Percentiles rank a stretch among this genome's conserved stretches.
Evolutionary conservation across 306 rosid genomes (phyloP).

Genomic region (Fagus sylvatica): DNA sequence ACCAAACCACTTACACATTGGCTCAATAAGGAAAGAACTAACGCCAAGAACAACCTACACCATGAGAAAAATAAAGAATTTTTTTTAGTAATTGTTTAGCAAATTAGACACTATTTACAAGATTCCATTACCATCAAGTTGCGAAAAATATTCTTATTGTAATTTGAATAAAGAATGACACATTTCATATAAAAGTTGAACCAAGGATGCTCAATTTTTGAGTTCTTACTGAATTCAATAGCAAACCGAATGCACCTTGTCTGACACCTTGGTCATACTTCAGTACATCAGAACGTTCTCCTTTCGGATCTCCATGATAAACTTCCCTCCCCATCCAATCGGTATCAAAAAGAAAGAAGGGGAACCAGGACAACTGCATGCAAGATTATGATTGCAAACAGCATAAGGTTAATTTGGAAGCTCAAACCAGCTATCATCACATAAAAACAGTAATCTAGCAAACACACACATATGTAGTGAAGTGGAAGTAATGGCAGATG

Average conservation of each 20-base stretch:
- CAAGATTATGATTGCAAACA: constrained; percentile 18
- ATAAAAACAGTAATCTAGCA: not conserved
- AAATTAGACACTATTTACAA: not conserved
- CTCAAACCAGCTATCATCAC: constrained; percentile 16
- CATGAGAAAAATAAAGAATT: constrained; percentile 17
- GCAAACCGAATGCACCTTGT: constrained; percentile 99
- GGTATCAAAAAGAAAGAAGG: constrained; percentile 94
- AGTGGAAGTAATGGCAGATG: not conserved
- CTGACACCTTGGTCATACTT: constrained; percentile 93
- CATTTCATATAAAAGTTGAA: constrained; percentile 11
- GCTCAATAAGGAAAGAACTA: constrained; percentile 91
- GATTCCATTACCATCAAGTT: constrained; percentile 3
- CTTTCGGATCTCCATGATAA: constrained; percentile 95
- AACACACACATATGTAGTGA: not conserved
- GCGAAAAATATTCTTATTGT: not conserved
- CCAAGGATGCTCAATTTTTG: constrained; percentile 41
- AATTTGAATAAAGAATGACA: not conserved
- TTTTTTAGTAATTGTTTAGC: constrained; percentile 10
- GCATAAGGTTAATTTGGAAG: constrained; percentile 29
- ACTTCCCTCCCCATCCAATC: constrained; percentile 99
- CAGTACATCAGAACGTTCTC: constrained; percentile 48
- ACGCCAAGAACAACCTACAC: constrained; percentile 88
- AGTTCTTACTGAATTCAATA: constrained; percentile 98
- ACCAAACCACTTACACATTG: constrained; percentile 90
- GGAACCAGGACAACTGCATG: constrained; percentile 94